Evolutionary conservation across 495 filamentous ascomycete species (phyloP), one percentile per base, ranked within the genome.

Genomic region (Hamigera avellanea): DNA sequence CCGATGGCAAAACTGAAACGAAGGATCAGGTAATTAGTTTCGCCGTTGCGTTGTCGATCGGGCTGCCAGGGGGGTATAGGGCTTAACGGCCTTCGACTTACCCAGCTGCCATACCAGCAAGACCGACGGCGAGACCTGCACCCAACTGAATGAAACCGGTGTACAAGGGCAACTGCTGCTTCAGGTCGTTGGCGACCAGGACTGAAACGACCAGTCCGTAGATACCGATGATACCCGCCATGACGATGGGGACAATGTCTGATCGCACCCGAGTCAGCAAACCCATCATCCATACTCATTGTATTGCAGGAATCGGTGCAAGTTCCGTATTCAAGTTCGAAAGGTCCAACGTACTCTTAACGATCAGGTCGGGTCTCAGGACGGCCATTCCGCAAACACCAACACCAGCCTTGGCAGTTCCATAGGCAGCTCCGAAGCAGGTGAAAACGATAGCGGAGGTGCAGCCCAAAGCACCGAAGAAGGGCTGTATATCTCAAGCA

Each of bases 141-240:
- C 93, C 91, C 38, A 99, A 76, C 60, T 99, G 93, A 53, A 96
- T 93, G 71, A 96, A 95, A 38, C 83, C 81, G 33, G 87, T 89
- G 71, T 82, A 99, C 35, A 99, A 78, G 36, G 93, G 71, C 40
- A 83, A 67, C 37, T 80, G 44, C 67, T 99, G 93, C 44, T 66
- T 71, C 48, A 99, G 70, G 50, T 80, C 78, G 64, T 93, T 88
- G 50, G 93, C 95, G 61, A 99, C 88, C 57, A 99, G 64, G 63
- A 99, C 91, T 3, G 89, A 95, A 37, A 99, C 91, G 69, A 99
- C 91, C 36, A 99, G 77, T 52, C 91, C 91, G 73, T 99, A 99
- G 67, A 99, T 99, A 80, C 83, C 93, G 64, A 99, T 95, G 69
- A 99, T 99, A 96, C 91, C 91, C 72, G 91, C 91, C 91, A 99